Evolutionary conservation across 2,329 filamentous ascomycete genomes (phyloP).

Genomic region (Hymenotorrendiella dingleyae): DNA sequence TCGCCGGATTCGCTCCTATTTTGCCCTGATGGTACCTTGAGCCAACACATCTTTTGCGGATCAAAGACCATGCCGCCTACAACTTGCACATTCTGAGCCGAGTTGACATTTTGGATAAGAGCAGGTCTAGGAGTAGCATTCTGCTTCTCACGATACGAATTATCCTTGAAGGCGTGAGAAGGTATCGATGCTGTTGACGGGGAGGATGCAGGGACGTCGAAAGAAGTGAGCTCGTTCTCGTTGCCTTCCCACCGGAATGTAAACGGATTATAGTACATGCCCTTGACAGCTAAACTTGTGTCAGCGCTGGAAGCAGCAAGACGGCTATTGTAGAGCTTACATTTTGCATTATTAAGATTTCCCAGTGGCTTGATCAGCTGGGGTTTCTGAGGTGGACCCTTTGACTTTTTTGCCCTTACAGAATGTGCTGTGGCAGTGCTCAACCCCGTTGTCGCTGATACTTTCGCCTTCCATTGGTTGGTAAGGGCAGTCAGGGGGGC

Average conservation of each 20-base stretch:
- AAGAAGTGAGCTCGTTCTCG: constrained; percentile 74
- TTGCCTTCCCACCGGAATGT: constrained; percentile 95
- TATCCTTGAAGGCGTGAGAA: constrained; percentile 42
- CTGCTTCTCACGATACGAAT: constrained; percentile 49
- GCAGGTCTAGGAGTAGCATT: constrained; percentile 60
- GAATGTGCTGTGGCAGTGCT: constrained; percentile 42
- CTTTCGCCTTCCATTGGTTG: constrained; percentile 34
- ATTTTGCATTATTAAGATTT: constrained; percentile 69
- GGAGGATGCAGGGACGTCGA: constrained; percentile 59
- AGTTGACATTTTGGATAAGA: constrained; percentile 84
- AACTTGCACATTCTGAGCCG: constrained; percentile 81
- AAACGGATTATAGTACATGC: constrained; percentile 90
- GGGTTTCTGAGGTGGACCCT: constrained; percentile 62
- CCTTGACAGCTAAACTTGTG: constrained; percentile 64
- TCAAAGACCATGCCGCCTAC: constrained; percentile 99
- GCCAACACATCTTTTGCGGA: constrained; percentile 94
- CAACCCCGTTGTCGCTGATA: constrained; percentile 33
- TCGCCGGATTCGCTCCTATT: constrained; percentile 46
- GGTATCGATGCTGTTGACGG: constrained; percentile 44
- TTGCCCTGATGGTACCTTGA: constrained; percentile 59
- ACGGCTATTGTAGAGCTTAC: constrained; percentile 45
- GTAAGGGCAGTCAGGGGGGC: constrained; percentile 45
- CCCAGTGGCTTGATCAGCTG: constrained; percentile 83
- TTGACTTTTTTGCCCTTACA: constrained; percentile 49
- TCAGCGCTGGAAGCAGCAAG: constrained; percentile 26